Percentiles rank a stretch among this genome's conserved stretches.
These are phyloP conservation scores for Albatrellus ellisii DNA, from an alignment of 768 basidiomycete species.

Conservation along the genomic window DNA sequence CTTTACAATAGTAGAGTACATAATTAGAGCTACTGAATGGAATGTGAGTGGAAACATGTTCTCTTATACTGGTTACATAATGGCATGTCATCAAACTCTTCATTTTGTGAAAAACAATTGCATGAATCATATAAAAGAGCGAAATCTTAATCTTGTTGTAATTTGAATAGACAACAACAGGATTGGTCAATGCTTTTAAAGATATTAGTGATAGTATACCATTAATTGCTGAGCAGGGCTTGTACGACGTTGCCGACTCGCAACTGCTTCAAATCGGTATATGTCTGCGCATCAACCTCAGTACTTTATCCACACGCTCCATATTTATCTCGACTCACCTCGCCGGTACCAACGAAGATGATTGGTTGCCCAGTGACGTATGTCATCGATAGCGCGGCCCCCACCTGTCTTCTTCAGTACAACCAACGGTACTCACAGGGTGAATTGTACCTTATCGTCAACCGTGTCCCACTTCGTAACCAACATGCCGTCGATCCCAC, in stretches of 20 bases:
- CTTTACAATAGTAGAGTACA: too few species aligned
- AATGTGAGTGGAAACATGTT: too few species aligned
- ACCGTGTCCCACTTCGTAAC: slow-evolving; percentile 99
- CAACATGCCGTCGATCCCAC: slow-evolving; percentile 97
- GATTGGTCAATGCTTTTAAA: too few species aligned
- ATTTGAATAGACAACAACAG: too few species aligned
- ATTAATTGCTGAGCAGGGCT: slow-evolving; percentile 75
- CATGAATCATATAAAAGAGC: too few species aligned
- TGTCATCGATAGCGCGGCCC: slow-evolving; percentile 97
- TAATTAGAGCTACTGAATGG: too few species aligned
- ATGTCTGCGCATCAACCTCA: slow-evolving; percentile 45
- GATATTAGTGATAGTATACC: too few species aligned
- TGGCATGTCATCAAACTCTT: too few species aligned
- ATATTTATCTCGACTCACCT: slow-evolving; percentile 37
- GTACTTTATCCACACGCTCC: slow-evolving; percentile 1
- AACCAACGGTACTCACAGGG: neutral
- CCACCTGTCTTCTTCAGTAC: slow-evolving; percentile 45
- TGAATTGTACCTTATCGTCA: slow-evolving; percentile 65
- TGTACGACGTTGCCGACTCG: slow-evolving; percentile 88
- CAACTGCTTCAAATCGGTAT: slow-evolving; percentile 88
- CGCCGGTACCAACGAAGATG: slow-evolving; percentile 95
- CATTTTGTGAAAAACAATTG: too few species aligned
- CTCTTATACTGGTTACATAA: too few species aligned
- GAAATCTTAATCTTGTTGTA: too few species aligned
- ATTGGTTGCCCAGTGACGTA: slow-evolving; percentile 99